phyloP scores from a whole-genome alignment of 345 rosid genomes.

The Linum usitatissimum region DNA sequence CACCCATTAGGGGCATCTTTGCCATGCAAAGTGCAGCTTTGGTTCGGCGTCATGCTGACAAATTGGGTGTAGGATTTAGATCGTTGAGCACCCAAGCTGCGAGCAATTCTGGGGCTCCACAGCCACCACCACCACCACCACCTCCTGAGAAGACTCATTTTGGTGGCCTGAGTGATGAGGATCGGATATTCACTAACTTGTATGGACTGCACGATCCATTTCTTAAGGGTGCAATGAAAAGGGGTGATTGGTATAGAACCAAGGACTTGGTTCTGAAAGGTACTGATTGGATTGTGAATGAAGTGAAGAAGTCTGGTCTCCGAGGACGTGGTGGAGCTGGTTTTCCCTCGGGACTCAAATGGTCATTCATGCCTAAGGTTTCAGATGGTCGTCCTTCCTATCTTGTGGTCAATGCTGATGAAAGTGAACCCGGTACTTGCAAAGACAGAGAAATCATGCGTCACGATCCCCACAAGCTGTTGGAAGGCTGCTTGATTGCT shows the following conservation, averaged over 20 bases:
- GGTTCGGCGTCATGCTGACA: slow-evolving; percentile 30
- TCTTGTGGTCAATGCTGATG: slow-evolving; percentile 97
- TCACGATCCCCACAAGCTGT: slow-evolving; percentile 90
- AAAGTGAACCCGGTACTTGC: slow-evolving; percentile 99
- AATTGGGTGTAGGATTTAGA: slow-evolving; percentile 38
- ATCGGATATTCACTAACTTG: slow-evolving; percentile 85
- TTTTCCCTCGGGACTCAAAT: slow-evolving; percentile 93
- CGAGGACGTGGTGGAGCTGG: slow-evolving; percentile 99
- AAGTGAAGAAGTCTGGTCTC: slow-evolving; percentile 87
- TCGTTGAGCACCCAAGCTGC: slow-evolving; percentile 74
- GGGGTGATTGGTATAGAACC: slow-evolving; percentile 92
- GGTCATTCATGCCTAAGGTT: slow-evolving; percentile 98
- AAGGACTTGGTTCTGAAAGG: slow-evolving; percentile 94
- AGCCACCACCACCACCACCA: slow-evolving; percentile 49
- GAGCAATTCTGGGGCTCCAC: slow-evolving; percentile 45
- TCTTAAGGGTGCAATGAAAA: slow-evolving; percentile 92
- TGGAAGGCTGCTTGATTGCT: slow-evolving; percentile 96
- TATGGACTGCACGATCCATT: slow-evolving; percentile 87
- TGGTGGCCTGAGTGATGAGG: slow-evolving; percentile 92
- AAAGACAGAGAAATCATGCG: slow-evolving; percentile 98
- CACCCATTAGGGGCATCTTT: slow-evolving; percentile 70
- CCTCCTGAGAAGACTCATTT: slow-evolving; percentile 97
- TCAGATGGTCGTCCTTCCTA: slow-evolving; percentile 97
- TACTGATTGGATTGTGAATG: slow-evolving; percentile 95
- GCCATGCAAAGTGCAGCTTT: slow-evolving; percentile 49